These are phyloP conservation scores for Alternaria sp. DNA, from an alignment of 2,329 filamentous ascomycete genomes.

Conservation along the genomic window DNA sequence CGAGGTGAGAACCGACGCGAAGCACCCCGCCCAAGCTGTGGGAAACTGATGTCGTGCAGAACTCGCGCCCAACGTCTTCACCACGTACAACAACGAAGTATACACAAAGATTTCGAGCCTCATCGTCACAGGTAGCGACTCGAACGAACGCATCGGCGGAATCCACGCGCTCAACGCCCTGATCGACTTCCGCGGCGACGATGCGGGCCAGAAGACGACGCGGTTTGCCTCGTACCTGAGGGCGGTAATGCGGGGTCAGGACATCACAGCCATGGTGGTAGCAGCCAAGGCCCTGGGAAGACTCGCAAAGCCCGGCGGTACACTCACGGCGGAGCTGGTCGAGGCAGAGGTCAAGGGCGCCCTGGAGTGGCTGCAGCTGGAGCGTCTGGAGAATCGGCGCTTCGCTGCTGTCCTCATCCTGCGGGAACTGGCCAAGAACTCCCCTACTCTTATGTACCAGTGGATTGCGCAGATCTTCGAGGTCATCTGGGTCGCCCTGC, in stretches of 20 bases:
- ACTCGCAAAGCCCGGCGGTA: slow-evolving; percentile 89
- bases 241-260: slow-evolving; percentile 86
- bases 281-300: slow-evolving; percentile 90
- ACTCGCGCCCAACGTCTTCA: slow-evolving; percentile 81
- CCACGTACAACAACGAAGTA: slow-evolving; percentile 72
- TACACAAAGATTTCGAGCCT: slow-evolving; percentile 73
- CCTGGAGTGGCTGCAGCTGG: slow-evolving; percentile 95
- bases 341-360: slow-evolving; percentile 97
- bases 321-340: slow-evolving; percentile 92
- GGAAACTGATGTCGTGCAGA: slow-evolving; percentile 62
- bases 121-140: slow-evolving; percentile 85
- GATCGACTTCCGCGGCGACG: slow-evolving; percentile 96
- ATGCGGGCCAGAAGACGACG: slow-evolving; percentile 91
- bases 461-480: slow-evolving; percentile 97
- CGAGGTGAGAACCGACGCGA: slow-evolving; percentile 51
- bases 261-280: slow-evolving; percentile 88
- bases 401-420: slow-evolving; percentile 94
- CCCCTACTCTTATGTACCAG: slow-evolving; percentile 92
- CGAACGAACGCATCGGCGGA: slow-evolving; percentile 87
- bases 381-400: slow-evolving; percentile 89
- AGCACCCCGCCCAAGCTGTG: slow-evolving; percentile 20
- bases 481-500: slow-evolving; percentile 92
- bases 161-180: slow-evolving; percentile 91
- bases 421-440: slow-evolving; percentile 89
- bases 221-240: slow-evolving; percentile 92